phyloP scores from a whole-genome alignment of 108 stramenopile species.

The Nitzschia palea region DNA sequence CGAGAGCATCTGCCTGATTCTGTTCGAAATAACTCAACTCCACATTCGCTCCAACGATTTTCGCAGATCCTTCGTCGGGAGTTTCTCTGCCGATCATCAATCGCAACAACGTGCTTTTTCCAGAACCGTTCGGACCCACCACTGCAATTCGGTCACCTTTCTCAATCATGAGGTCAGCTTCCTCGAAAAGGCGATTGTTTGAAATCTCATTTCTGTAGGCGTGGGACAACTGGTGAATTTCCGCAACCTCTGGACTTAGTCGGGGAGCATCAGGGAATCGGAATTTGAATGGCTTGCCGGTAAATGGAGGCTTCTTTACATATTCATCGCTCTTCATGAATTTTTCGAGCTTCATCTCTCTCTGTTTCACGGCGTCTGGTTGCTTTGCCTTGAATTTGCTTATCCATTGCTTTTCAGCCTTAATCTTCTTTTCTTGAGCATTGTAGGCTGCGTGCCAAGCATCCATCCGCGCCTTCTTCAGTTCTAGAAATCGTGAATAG shows the following conservation, averaged over 20 bases:
- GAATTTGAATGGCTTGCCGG: constrained; percentile 91
- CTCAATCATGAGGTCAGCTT: constrained; percentile 75
- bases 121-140: constrained; percentile 73
- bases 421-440: constrained; percentile 94
- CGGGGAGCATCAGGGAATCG: constrained; percentile 96
- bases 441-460: constrained; percentile 93
- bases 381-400: constrained; percentile 88
- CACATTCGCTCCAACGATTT: constrained; percentile 78
- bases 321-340: constrained; percentile 87
- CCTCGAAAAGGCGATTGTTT: constrained; percentile 80
- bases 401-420: constrained; percentile 92
- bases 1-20: constrained; percentile 93
- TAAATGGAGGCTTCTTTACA: constrained; percentile 90
- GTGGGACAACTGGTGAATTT: constrained; percentile 72
- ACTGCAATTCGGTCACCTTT: constrained; percentile 93
- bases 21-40: constrained; percentile 92
- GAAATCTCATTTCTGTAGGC: constrained; percentile 79
- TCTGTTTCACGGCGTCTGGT: constrained; percentile 83
- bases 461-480: constrained; percentile 92
- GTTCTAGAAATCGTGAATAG: constrained; percentile 91
- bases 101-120: constrained; percentile 89
- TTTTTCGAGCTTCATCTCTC: constrained; percentile 75
- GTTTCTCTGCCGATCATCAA: constrained; percentile 81
- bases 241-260: constrained; percentile 83
- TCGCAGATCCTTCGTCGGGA: constrained; percentile 68